Evolutionary conservation across 495 filamentous ascomycete species (phyloP).

Genomic region (Xylaria intraflava): DNA sequence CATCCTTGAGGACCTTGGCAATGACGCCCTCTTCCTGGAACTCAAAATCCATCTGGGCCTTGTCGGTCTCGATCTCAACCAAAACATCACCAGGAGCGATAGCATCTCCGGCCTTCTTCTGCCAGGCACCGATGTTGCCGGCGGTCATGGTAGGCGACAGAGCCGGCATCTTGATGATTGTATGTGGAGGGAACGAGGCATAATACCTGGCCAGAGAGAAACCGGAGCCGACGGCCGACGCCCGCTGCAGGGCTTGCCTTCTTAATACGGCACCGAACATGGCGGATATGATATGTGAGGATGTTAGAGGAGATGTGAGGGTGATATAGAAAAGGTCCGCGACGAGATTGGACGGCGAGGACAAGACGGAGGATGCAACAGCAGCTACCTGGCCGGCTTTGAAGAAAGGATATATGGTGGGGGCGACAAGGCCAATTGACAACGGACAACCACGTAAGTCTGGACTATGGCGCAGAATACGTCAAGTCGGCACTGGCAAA

Average conservation of each 20-base stretch:
- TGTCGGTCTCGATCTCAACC: slow-evolving; percentile 99
- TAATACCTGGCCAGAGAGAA: slow-evolving; percentile 51
- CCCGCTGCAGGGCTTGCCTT: slow-evolving; percentile 47
- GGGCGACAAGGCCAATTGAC: neutral
- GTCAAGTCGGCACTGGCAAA: slow-evolving; percentile 8
- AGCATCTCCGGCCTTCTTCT: slow-evolving; percentile 89
- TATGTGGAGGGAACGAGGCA: slow-evolving; percentile 80
- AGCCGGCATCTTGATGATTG: slow-evolving; percentile 94
- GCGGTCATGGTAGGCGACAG: slow-evolving; percentile 95
- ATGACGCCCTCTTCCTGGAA: slow-evolving; percentile 97
- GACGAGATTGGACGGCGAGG: slow-evolving; percentile 18
- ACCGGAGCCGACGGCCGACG: slow-evolving; percentile 33
- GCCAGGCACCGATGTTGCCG: slow-evolving; percentile 95
- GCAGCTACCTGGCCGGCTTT: slow-evolving; percentile 14
- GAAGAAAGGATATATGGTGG: neutral
- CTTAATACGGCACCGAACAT: slow-evolving; percentile 51
- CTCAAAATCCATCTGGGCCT: slow-evolving; percentile 99
- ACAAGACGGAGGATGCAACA: slow-evolving; percentile 16
- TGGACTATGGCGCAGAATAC: slow-evolving; percentile 7
- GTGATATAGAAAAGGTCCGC: slow-evolving; percentile 8
- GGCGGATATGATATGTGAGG: slow-evolving; percentile 19
- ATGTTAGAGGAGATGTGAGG: neutral
- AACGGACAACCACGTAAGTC: slow-evolving; percentile 5
- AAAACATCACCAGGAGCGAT: slow-evolving; percentile 93
- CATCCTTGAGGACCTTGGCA: slow-evolving; percentile 90